Percentiles rank a stretch among this genome's conserved stretches.
Evolutionary conservation across 805 yeast genomes (phyloP).

Genomic region (Wickerhamomyces rabaulensis): DNA sequence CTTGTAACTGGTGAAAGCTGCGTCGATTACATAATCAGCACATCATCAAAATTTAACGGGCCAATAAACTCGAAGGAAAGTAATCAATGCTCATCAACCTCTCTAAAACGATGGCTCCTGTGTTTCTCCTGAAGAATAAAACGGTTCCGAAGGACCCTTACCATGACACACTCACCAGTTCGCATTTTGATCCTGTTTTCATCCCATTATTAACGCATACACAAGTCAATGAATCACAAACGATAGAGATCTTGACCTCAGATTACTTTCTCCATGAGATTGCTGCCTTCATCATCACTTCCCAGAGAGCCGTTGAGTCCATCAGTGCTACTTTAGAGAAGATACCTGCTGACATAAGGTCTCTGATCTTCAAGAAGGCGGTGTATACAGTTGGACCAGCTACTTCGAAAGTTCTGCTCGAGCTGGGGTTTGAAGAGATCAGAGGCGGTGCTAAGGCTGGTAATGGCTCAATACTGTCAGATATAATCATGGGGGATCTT

Average conservation of each 20-base stretch:
- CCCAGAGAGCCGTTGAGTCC: conserved; percentile 89
- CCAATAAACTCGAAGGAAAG: background rate
- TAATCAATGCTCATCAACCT: background rate
- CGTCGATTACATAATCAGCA: too few species aligned
- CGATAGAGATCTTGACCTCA: conserved; percentile 40
- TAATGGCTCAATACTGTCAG: conserved; percentile 68
- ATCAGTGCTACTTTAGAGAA: conserved; percentile 39
- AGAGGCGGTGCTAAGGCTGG: conserved; percentile 77
- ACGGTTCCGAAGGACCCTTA: conserved; percentile 70
- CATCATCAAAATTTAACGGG: background rate
- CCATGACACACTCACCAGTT: conserved; percentile 33
- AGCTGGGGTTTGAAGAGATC: conserved; percentile 62
- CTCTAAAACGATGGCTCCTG: conserved; percentile 16
- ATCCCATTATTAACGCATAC: conserved; percentile 72
- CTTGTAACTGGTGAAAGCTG: too few species aligned
- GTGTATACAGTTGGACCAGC: conserved; percentile 93
- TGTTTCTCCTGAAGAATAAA: conserved; percentile 64
- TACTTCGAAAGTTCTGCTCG: conserved; percentile 52
- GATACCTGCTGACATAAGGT: conserved; percentile 13
- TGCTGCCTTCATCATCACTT: conserved; percentile 68
- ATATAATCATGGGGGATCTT: conserved; percentile 41
- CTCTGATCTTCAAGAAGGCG: conserved; percentile 39
- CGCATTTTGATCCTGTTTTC: conserved; percentile 45
- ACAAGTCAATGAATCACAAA: conserved; percentile 41
- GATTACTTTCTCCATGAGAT: conserved; percentile 34